A percentile compares a stretch with the other conserved stretches of the same genome.
Evolutionary conservation across 495 filamentous ascomycete genomes (phyloP).

Genomic region (Xylaria nigripes): DNA sequence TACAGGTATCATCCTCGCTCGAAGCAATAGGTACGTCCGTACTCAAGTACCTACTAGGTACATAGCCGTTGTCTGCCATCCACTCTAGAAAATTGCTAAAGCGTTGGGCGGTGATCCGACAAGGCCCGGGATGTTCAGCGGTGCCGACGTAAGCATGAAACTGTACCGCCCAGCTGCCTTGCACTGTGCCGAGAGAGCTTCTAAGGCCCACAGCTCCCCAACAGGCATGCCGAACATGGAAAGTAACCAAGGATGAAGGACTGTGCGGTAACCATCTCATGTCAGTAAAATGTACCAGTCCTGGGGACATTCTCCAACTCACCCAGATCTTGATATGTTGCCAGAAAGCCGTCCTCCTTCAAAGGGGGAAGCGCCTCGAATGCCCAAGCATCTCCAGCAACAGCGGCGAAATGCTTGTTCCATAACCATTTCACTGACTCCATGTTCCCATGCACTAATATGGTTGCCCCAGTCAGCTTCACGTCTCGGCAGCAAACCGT

Average conservation of each 20-base stretch:
- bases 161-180: constrained; percentile 51
- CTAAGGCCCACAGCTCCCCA: constrained; percentile 57
- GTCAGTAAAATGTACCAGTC: not conserved
- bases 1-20: not conserved
- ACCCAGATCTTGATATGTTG: constrained; percentile 25
- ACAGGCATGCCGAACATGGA: constrained; percentile 57
- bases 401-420: constrained; percentile 47
- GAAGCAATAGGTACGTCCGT: too few species aligned
- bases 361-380: constrained; percentile 39
- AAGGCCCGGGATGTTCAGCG: constrained; percentile 50
- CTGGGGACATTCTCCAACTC: constrained; percentile 15
- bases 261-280: constrained; percentile 18
- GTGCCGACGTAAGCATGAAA: constrained; percentile 59
- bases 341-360: constrained; percentile 26
- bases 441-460: constrained; percentile 38
- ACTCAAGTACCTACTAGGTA: not conserved
- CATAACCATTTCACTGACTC: constrained; percentile 53
- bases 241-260: constrained; percentile 55
- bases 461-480: not conserved
- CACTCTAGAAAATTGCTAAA: constrained; percentile 44
- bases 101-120: constrained; percentile 42
- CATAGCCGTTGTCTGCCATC: not conserved
- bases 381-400: constrained; percentile 41
- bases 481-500: not conserved
- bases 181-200: constrained; percentile 43